A percentile compares a stretch with the other conserved stretches of the same genome.
phyloP scores from a whole-genome alignment of 345 rosid species.

The Euphorbia tirucalli region DNA sequence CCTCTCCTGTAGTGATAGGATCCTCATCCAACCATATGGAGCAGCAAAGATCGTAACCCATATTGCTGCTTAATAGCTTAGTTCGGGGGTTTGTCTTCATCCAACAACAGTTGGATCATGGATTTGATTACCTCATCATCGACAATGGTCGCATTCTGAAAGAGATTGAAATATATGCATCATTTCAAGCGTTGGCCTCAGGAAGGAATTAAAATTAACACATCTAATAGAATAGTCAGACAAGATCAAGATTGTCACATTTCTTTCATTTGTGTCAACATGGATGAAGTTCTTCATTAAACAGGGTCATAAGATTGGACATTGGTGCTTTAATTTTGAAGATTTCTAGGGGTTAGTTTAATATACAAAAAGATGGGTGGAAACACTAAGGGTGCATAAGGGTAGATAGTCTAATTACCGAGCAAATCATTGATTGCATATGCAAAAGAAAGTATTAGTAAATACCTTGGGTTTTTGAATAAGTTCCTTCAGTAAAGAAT shows the following conservation, averaged over 20 bases:
- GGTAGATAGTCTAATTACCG: background rate
- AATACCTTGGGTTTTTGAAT: slow-evolving; percentile 76
- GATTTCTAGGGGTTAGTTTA: background rate
- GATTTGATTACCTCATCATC: slow-evolving; percentile 75
- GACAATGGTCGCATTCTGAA: slow-evolving; percentile 55
- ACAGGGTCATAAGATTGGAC: background rate
- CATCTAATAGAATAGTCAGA: background rate
- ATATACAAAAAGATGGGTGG: background rate
- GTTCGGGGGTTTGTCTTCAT: slow-evolving; percentile 56
- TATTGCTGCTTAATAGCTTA: background rate
- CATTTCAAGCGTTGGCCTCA: background rate
- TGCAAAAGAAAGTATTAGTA: background rate
- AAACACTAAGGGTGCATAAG: background rate
- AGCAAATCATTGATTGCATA: background rate
- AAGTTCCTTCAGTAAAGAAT: slow-evolving; percentile 59
- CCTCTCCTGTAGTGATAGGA: background rate
- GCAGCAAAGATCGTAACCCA: background rate
- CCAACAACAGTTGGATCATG: slow-evolving; percentile 63
- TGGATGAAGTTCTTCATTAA: background rate
- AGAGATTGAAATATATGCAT: background rate
- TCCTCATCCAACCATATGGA: background rate
- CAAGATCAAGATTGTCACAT: background rate
- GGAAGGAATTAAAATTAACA: too few species aligned
- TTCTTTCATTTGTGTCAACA: background rate
- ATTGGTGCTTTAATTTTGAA: background rate